Percentiles rank a stretch among this genome's conserved stretches.
Conservation (phyloP, 768 basidiomycete species). For the Leccinum variicolor region DNA sequence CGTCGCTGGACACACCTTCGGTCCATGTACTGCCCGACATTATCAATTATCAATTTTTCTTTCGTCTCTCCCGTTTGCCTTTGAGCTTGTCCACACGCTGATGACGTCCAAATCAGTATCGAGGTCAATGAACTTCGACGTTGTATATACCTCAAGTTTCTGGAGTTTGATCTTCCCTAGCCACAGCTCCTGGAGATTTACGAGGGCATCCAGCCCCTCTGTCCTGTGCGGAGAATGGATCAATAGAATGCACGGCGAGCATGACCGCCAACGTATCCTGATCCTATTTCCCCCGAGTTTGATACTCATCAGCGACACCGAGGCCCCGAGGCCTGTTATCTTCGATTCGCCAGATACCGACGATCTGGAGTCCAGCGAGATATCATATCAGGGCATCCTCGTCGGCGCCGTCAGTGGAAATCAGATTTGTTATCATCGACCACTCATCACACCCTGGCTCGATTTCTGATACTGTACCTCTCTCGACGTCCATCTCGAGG, state of each 20-base stretch:
- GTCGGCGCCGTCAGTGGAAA: too few species aligned
- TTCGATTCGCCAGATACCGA: conserved; percentile 33
- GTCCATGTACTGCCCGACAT: too few species aligned
- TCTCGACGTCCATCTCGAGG: too few species aligned
- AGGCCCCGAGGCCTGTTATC: conserved; percentile 62
- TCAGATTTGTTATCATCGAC: too few species aligned
- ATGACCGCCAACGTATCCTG: conserved; percentile 52
- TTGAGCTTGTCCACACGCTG: conserved; percentile 69
- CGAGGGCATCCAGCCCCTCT: conserved; percentile 76
- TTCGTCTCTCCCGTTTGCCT: too few species aligned
- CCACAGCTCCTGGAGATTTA: conserved; percentile 91
- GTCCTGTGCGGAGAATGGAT: conserved; percentile 58
- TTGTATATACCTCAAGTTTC: conserved; percentile 66
- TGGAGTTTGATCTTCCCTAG: conserved; percentile 97
- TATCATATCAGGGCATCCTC: too few species aligned
- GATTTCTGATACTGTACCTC: too few species aligned
- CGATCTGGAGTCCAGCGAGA: too few species aligned
- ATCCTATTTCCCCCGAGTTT: conserved; percentile 94
- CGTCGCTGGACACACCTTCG: too few species aligned
- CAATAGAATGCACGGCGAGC: background rate
- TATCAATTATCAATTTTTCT: too few species aligned
- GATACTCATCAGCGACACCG: conserved; percentile 67
- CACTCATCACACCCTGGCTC: too few species aligned
- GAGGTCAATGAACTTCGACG: background rate
- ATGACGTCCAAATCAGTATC: background rate